phyloP scores from a whole-genome alignment of 306 rosid genomes.

The Trifolium fragiferum region DNA sequence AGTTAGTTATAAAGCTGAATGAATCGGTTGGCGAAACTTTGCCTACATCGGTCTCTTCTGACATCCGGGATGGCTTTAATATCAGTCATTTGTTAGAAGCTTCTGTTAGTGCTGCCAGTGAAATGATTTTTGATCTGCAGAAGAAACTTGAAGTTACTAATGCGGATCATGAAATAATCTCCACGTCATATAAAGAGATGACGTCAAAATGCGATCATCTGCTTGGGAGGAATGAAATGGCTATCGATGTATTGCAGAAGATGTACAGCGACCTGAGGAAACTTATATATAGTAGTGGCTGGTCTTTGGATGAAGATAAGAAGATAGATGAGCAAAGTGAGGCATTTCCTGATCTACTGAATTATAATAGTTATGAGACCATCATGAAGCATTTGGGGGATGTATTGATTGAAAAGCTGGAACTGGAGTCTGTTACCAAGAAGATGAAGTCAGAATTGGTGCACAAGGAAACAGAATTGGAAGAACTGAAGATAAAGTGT shows the following conservation, averaged over 20 bases:
- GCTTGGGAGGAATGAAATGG: constrained; percentile 66
- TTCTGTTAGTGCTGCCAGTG: constrained; percentile 65
- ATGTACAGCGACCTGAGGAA: constrained; percentile 60
- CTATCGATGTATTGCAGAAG: constrained; percentile 54
- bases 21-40: constrained; percentile 55
- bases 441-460: constrained; percentile 70
- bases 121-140: constrained; percentile 68
- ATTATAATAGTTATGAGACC: constrained; percentile 60
- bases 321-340: constrained; percentile 47
- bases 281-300: constrained; percentile 54
- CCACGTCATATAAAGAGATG: constrained; percentile 59
- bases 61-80: constrained; percentile 40
- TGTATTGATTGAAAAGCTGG: constrained; percentile 56
- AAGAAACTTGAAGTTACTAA: constrained; percentile 64
- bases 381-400: constrained; percentile 61
- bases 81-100: constrained; percentile 47
- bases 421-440: constrained; percentile 60
- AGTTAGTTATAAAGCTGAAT: constrained; percentile 65
- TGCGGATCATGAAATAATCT: constrained; percentile 55
- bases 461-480: constrained; percentile 60
- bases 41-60: constrained; percentile 41
- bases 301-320: constrained; percentile 56
- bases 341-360: constrained; percentile 61
- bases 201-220: constrained; percentile 62
- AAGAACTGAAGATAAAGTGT: constrained; percentile 63